Evolutionary conservation across 2,329 filamentous ascomycete species (phyloP), one percentile per base, ranked within the genome.

Genomic region (Epichloe sp.): DNA sequence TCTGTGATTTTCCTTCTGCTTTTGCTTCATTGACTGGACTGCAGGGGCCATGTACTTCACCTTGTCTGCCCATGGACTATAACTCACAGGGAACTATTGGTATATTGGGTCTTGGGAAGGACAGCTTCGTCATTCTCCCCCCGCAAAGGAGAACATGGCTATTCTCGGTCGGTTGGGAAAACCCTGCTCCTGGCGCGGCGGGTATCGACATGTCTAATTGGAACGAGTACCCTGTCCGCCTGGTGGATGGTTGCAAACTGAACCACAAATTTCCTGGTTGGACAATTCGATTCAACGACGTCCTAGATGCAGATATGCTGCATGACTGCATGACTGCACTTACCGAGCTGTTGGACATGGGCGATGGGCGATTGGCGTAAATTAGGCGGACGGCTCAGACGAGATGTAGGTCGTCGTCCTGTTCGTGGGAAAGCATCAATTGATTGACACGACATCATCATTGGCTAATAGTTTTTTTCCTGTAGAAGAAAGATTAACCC

Each of bases 341-440:
- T 3, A 57, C 60, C n/a, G 55, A 54, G 12, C 56, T 75, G 36
- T 53, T 73, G 14, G 60, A 67, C 12, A 65, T 61, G n/a, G 66
- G 65, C 1, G 14, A 65, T 61, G n/a, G 66, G 65, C 1, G 66
- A 67, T 23, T 75, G 71, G 72, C 62, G 62, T 35, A 70, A 70
- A 52, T 52, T 75, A 1, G 70, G 70, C 0, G 72, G 69, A 12
- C 64, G 72, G n/a, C 52, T 75, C 12, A 60, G 71, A 14, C 36
- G 61, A 21, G 69, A 67, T 52, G 69, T 70, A 58, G 42, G 53
- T 31, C 14, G 26, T 31, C 7, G 26, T 31, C 26, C 26, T 31
- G 26, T 31, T 31, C 26, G 26, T 31, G 26, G 26, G 26, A 31
- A 31, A 31, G 10, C 8, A 10, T 31, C 26, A 31, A 31, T 31